These are phyloP conservation scores for Spencermartinsiella ligniputridi DNA, from an alignment of 1,139 yeast species.

Conservation along the genomic window DNA sequence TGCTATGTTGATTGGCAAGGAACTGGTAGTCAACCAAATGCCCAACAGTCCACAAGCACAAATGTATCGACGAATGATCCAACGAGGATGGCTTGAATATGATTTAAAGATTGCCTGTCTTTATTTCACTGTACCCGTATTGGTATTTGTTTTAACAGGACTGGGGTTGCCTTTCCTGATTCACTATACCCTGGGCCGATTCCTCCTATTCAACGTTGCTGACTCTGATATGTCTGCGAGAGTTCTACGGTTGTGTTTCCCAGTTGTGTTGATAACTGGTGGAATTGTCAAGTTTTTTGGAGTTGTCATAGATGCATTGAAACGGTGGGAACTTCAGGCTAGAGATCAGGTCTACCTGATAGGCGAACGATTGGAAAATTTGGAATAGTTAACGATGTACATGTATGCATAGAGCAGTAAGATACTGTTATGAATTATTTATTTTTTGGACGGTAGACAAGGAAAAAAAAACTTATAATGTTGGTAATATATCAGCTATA, in stretches of 20 bases:
- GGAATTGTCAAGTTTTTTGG: background rate
- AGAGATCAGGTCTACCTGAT: slow-evolving; percentile 34
- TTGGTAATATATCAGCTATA: too few relatives aligned
- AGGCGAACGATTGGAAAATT: slow-evolving; percentile 34
- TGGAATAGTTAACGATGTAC: slow-evolving; percentile 16
- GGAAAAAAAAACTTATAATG: too few relatives aligned
- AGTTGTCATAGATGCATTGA: slow-evolving; percentile 10
- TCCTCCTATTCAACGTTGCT: background rate
- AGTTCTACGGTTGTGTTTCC: slow-evolving; percentile 4
- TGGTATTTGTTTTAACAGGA: background rate
- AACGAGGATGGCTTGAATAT: slow-evolving; percentile 18
- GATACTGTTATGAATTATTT: too few relatives aligned
- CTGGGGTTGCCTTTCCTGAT: slow-evolving; percentile 3
- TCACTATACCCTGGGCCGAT: background rate
- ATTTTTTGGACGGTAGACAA: too few relatives aligned
- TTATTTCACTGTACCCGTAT: slow-evolving; percentile 12
- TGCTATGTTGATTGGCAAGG: slow-evolving; percentile 6
- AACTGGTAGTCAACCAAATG: slow-evolving; percentile 7
- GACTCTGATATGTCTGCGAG: background rate
- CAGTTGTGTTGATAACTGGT: background rate
- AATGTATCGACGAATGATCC: slow-evolving; percentile 10
- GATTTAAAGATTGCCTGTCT: slow-evolving; percentile 10
- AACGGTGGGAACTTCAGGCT: slow-evolving; percentile 22
- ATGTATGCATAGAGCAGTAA: too few relatives aligned
- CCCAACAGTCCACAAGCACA: slow-evolving; percentile 13